Percentiles rank a stretch among this genome's conserved stretches.
These are phyloP conservation scores for Pogostemon cablin DNA, from an alignment of 257 asterid genomes.

Conservation along the genomic window DNA sequence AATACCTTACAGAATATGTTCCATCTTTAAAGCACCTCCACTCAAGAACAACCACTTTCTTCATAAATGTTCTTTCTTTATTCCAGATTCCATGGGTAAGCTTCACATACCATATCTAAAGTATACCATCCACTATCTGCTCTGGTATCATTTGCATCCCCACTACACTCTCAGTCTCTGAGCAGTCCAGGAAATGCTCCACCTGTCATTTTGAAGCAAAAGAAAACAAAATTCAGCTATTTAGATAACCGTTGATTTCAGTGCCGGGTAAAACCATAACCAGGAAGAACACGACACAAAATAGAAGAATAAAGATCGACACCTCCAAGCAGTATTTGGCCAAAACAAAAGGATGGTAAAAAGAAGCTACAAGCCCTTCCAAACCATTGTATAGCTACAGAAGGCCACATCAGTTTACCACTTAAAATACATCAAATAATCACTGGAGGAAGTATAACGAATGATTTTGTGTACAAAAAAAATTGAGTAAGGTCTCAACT, in stretches of 20 bases:
- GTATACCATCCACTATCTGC: conserved; percentile 29
- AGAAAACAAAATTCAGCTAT: background rate
- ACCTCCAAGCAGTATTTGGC: background rate
- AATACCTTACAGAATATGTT: conserved; percentile 57
- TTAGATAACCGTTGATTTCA: background rate
- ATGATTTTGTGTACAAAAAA: background rate
- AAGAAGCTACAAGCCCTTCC: background rate
- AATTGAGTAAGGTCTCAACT: background rate
- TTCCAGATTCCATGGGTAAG: conserved; percentile 40
- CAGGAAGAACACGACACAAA: background rate
- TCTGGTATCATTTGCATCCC: conserved; percentile 51
- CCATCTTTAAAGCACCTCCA: conserved; percentile 64
- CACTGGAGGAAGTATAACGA: background rate
- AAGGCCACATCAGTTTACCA: background rate
- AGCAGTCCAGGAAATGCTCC: conserved; percentile 38
- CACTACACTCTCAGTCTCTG: conserved; percentile 32
- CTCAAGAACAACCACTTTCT: conserved; percentile 57
- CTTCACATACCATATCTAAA: conserved; percentile 26
- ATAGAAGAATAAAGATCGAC: background rate
- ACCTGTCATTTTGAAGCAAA: conserved; percentile 25
- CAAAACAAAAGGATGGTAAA: background rate
- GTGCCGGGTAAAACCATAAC: too few species aligned
- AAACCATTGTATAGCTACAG: background rate
- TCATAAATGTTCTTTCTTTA: conserved; percentile 44
- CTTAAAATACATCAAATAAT: too few species aligned